These are phyloP conservation scores for Aspergillus flavus DNA, from an alignment of 2,329 filamentous ascomycete genomes.

Conservation along the genomic window DNA sequence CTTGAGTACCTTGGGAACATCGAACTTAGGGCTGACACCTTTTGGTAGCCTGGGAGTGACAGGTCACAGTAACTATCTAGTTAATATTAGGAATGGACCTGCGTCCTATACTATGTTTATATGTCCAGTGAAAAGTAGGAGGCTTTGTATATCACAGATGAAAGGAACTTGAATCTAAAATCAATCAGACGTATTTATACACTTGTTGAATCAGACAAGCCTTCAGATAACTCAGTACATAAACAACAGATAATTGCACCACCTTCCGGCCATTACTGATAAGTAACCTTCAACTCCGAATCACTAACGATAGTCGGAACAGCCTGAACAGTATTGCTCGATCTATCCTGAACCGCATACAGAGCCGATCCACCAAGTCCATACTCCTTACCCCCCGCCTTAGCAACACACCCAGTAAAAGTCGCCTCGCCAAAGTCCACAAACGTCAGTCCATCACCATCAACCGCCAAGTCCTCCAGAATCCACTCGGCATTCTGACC, in stretches of 20 bases:
- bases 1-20: no score
- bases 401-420: slow-evolving; percentile 11
- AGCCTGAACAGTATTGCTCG: slow-evolving; percentile 9
- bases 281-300: slow-evolving; percentile 10
- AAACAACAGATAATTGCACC: not conserved
- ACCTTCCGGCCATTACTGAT: slow-evolving; percentile 21
- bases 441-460: slow-evolving; percentile 8
- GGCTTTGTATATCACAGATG: no score
- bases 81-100: no score
- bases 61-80: no score
- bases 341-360: slow-evolving; percentile 9
- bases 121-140: no score
- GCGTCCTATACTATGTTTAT: no score
- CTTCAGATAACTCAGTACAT: not conserved
- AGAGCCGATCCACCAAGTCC: not conserved
- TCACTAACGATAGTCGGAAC: slow-evolving; percentile 4
- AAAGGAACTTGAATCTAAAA: not conserved
- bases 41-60: no score
- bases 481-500: slow-evolving; percentile 18
- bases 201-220: not conserved
- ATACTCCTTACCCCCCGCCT: slow-evolving; percentile 1
- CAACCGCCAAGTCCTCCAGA: slow-evolving; percentile 9
- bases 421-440: slow-evolving; percentile 12
- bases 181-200: not conserved
- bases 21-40: no score